A percentile compares a stretch with the other conserved stretches of the same genome.
These are phyloP conservation scores for Fabrea salina DNA, from an alignment of 169 alveolate species.

Conservation along the genomic window DNA sequence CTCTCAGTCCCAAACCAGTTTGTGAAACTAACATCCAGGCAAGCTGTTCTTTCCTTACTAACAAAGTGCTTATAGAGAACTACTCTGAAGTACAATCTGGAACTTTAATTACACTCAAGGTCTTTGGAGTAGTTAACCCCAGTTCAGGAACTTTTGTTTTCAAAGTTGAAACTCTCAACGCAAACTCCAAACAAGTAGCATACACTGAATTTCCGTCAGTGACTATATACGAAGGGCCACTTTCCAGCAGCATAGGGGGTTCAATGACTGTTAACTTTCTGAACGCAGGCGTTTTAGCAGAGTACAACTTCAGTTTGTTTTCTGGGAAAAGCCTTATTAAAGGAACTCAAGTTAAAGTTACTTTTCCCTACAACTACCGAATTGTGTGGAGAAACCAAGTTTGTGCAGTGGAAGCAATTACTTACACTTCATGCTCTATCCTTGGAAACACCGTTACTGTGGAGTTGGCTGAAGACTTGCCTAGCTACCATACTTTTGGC, in stretches of 20 bases:
- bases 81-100: not conserved
- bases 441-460: not conserved
- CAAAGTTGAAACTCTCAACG: not conserved
- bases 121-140: not conserved
- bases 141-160: not conserved
- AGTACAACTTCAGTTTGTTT: not conserved
- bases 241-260: not conserved
- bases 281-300: not conserved
- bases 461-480: not conserved
- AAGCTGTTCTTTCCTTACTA: not conserved
- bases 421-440: not conserved
- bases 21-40: not conserved
- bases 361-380: not conserved
- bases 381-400: not conserved
- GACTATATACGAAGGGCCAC: not conserved
- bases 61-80: not conserved
- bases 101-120: not conserved
- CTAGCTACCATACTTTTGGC: not conserved
- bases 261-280: not conserved
- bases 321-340: not conserved
- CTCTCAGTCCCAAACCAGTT: not conserved
- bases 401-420: not conserved
- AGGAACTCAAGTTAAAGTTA: not conserved
- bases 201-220: slow-evolving; percentile 20
- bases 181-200: not conserved